A percentile compares a stretch with the other conserved stretches of the same genome.
These are phyloP conservation scores for Aphanomyces invadans DNA, from an alignment of 352 stramenopile genomes.

Conservation along the genomic window DNA sequence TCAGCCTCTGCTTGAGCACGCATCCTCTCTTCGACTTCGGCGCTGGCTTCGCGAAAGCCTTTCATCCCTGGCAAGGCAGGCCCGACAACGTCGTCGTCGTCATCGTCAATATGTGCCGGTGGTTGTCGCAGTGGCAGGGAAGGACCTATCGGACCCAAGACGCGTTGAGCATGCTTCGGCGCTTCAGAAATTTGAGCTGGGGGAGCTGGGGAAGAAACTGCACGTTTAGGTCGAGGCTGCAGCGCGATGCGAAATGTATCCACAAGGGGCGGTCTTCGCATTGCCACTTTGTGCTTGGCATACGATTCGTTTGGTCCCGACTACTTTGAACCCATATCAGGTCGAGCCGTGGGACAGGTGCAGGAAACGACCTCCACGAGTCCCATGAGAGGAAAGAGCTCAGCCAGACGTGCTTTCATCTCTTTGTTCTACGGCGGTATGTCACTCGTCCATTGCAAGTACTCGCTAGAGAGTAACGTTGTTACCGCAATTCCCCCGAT, in stretches of 20 bases:
- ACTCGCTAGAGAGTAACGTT: neutral
- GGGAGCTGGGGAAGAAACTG: neutral
- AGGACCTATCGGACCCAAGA: slow-evolving; percentile 11
- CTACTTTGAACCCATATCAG: too few relatives aligned
- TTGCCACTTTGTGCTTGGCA: slow-evolving; percentile 31
- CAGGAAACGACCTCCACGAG: slow-evolving; percentile 63
- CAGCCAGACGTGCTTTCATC: slow-evolving; percentile 54
- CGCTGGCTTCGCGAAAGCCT: slow-evolving; percentile 60
- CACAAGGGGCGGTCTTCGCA: neutral
- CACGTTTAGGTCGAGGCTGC: neutral
- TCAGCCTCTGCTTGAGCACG: slow-evolving; percentile 41
- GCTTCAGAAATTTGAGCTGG: neutral
- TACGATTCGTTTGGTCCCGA: slow-evolving; percentile 49
- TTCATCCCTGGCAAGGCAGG: slow-evolving; percentile 70
- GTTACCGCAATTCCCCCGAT: slow-evolving; percentile 48
- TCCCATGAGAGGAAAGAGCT: slow-evolving; percentile 65
- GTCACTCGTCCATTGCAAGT: too few relatives aligned
- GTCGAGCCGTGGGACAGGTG: too few relatives aligned
- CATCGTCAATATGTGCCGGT: slow-evolving; percentile 39
- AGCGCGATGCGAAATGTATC: neutral
- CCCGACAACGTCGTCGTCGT: slow-evolving; percentile 48
- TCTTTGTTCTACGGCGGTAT: slow-evolving; percentile 39
- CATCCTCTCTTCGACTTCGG: slow-evolving; percentile 69
- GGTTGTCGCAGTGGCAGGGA: neutral
- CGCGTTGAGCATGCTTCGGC: neutral